Evolutionary conservation across 2,329 filamentous ascomycete genomes (phyloP), one percentile per base, ranked within the genome.

Genomic region (Trichoderma citrinoviride): DNA sequence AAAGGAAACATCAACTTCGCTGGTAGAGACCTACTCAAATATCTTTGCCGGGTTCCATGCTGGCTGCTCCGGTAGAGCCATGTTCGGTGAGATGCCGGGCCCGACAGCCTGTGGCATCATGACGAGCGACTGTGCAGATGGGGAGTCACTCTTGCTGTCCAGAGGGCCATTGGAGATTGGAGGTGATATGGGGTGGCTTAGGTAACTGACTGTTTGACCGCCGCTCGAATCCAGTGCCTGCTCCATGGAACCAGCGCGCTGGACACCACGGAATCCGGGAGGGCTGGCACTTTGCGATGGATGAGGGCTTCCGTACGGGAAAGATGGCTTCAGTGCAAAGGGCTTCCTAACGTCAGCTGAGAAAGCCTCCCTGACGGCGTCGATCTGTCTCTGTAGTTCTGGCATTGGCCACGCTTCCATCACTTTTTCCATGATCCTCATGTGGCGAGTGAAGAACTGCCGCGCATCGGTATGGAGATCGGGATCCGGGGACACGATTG

Each of bases 401-500:
- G 91, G 90, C 85, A 96, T 92, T 2, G 92, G 90, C 90, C 92
- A 96, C 5, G 88, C 87, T 8, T 85, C 83, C 73, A 92, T 91
- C 70, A 93, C 95, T 69, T 87, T 89, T 76, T 98, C 94, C 65
- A 98, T 81, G 43, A 98, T 89, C 63, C 93, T 88, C 94, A 98
- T 97, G 71, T 97, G 93, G 54, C 94, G 85, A 2, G 92, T 90
- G 73, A 98, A 98, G 74, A 90, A 98, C 67, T 94, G 90, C 37
- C 91, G 86, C 6, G 94, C 92, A 75, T 97, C 92, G 0, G 83
- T 81, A 73, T 95, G 93, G 65, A 97, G 85, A 44, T 95, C 91
- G 1, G 92, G 91, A 74, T 98, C 93, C 19, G 95, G 94, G 19
- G 93, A 97, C 15, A 93, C 96, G 67, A 97, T 89, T 5, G 93